A percentile compares a stretch with the other conserved stretches of the same genome.
phyloP scores from a whole-genome alignment of 495 filamentous ascomycete genomes.

The Podospora pseudocomata region DNA sequence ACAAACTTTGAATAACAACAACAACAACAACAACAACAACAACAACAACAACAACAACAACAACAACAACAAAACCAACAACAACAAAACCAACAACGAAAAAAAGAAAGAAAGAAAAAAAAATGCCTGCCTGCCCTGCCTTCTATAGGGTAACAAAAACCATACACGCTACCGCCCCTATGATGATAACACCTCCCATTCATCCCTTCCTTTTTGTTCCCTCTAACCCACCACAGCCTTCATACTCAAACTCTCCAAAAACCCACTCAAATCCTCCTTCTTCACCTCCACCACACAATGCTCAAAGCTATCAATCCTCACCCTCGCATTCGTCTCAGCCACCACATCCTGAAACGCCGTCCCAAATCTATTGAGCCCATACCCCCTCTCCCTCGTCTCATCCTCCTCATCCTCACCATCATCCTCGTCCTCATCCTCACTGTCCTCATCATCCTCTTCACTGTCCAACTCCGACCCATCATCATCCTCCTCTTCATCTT shows the following conservation, averaged over 20 bases:
- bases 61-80: slow-evolving; percentile 4
- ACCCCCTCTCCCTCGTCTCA: slow-evolving; percentile 52
- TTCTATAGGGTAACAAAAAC: background rate
- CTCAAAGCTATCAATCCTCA: slow-evolving; percentile 94
- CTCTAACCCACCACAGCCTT: slow-evolving; percentile 81
- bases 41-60: slow-evolving; percentile 1
- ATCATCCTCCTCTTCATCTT: slow-evolving; percentile 22
- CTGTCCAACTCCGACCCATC: slow-evolving; percentile 35
- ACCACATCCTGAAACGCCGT: slow-evolving; percentile 95
- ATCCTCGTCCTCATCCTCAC: slow-evolving; percentile 54
- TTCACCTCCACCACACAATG: slow-evolving; percentile 94
- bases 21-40: background rate
- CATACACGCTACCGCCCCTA: background rate
- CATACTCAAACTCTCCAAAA: slow-evolving; percentile 87
- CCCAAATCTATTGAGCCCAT: slow-evolving; percentile 82
- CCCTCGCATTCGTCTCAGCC: slow-evolving; percentile 80
- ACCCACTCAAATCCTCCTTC: slow-evolving; percentile 89
- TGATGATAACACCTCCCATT: background rate
- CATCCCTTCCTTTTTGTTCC: background rate
- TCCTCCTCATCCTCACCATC: slow-evolving; percentile 60
- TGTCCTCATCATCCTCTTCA: slow-evolving; percentile 39
- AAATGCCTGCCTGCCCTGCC: background rate
- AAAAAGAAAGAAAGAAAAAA: background rate
- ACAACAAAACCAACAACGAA: slow-evolving; percentile 6
- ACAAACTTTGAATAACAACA: background rate